Evolutionary conservation across 139 green algal genomes (phyloP), one percentile per base, ranked within the genome.

Genomic region (Micractinium sp.): DNA sequence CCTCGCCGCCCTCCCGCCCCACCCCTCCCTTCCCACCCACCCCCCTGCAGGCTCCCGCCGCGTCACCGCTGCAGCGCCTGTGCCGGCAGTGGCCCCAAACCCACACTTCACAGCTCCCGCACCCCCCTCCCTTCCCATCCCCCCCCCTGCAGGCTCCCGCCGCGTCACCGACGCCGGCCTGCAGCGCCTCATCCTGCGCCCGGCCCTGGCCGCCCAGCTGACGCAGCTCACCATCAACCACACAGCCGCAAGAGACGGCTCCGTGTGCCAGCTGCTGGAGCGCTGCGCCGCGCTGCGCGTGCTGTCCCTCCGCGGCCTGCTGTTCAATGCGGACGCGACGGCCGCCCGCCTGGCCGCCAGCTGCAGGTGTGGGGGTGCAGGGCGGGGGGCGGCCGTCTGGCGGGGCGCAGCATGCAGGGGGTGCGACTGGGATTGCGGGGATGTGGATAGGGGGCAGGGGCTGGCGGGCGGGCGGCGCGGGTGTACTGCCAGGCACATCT

Each of bases 101-200:
- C n/a, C n/a, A n/a, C n/a, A n/a, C n/a, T 9, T 56, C 47, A 56
- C 47, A 56, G 7, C 47, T 56, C 47, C 9, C 47, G 7, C 47
- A 56, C 47, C 47, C 76, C 16, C 22, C n/a, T 1, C 60, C 33
- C 63, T 22, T 25, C 60, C 36, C 29, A 0, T 13, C 47, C 47
- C 3, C 31, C 14, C 20, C 35, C 77, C 22, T 39, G 56, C 75
- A 89, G 86, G 86, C 77, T 86, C 38, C 13, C 77, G 77, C 29
- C 60, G n/a, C 22, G 78, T 90, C 25, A 90, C 86, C 18, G 86
- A 90, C 29, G 66, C 86, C 19, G 86, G 86, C 7, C 33, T 90
- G 56, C 29, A 31, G 33, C 39, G 38, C 38, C 86, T 90, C 4
- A 67, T 38, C 12, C 20, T 15, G 22, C 36, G 29, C 60, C 56